phyloP scores from a whole-genome alignment of 2,329 filamentous ascomycete genomes.

The Macrophomina tecta region DNA sequence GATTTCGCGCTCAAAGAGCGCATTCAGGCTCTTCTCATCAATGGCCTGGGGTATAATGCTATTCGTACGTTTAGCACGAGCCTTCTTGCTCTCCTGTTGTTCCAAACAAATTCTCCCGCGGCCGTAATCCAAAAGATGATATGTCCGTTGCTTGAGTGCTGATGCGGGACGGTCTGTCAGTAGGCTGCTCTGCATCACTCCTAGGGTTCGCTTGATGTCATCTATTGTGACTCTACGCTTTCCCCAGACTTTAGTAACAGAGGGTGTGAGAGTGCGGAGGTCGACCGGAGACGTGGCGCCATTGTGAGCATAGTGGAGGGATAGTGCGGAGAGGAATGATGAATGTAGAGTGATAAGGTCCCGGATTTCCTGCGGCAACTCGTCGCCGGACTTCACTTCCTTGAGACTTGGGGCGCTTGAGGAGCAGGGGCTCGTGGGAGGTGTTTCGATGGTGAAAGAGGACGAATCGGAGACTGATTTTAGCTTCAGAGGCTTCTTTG shows the following conservation, averaged over 20 bases:
- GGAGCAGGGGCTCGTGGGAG: conserved; percentile 34
- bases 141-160: conserved; percentile 36
- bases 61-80: conserved; percentile 31
- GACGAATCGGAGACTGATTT: conserved; percentile 29
- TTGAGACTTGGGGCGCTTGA: conserved; percentile 27
- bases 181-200: conserved; percentile 39
- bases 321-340: conserved; percentile 57
- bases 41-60: conserved; percentile 38
- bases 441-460: conserved; percentile 38
- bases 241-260: conserved; percentile 52
- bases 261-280: conserved; percentile 46
- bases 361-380: conserved; percentile 50
- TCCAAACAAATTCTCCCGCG: conserved; percentile 51
- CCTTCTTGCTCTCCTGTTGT: conserved; percentile 40
- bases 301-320: conserved; percentile 58
- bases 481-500: conserved; percentile 32
- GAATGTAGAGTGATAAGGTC: conserved; percentile 53
- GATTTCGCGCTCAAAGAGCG: conserved; percentile 57
- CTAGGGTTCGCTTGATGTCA: conserved; percentile 55
- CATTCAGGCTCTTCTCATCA: conserved; percentile 56
- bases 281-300: conserved; percentile 53
- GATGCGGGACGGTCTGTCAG: conserved; percentile 1
- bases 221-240: conserved; percentile 53
- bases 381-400: conserved; percentile 27
- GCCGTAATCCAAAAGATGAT: conserved; percentile 52